A percentile compares a stretch with the other conserved stretches of the same genome.
phyloP scores from a whole-genome alignment of 352 stramenopile genomes.

The Globisporangium emineosum region DNA sequence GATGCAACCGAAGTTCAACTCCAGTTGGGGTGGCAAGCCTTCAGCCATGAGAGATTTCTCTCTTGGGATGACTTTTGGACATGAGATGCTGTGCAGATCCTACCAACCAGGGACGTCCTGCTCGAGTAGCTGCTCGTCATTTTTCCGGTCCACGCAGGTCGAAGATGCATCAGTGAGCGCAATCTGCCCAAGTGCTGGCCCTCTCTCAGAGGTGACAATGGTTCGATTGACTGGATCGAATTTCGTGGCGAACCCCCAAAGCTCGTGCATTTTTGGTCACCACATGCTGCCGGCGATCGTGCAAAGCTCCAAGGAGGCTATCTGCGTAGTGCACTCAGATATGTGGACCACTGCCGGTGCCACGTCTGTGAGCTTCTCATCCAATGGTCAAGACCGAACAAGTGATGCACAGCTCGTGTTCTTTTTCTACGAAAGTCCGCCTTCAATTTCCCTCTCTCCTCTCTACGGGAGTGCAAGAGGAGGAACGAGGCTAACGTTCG shows the following conservation, averaged over 20 bases:
- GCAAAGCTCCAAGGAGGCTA: constrained; percentile 26
- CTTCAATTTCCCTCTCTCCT: constrained; percentile 8
- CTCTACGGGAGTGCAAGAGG: constrained; percentile 18
- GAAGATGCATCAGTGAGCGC: constrained; percentile 26
- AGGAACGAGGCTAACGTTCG: constrained; percentile 30
- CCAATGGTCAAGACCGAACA: constrained; percentile 34
- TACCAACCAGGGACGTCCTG: not conserved
- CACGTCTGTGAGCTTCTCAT: constrained; percentile 27
- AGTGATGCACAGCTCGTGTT: constrained; percentile 21
- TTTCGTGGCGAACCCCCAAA: constrained; percentile 26
- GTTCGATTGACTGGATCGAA: constrained; percentile 27
- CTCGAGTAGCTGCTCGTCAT: not conserved
- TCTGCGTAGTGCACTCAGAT: constrained; percentile 27
- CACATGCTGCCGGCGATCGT: constrained; percentile 28
- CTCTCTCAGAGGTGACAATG: constrained; percentile 24
- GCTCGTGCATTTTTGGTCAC: constrained; percentile 29
- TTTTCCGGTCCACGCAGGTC: constrained; percentile 26
- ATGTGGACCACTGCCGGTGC: constrained; percentile 16
- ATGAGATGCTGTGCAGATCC: not conserved
- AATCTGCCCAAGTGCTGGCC: constrained; percentile 28
- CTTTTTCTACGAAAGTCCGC: constrained; percentile 26
- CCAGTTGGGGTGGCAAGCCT: not conserved
- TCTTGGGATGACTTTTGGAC: not conserved
- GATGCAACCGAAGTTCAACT: not conserved
- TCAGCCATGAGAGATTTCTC: not conserved